Evolutionary conservation across 352 stramenopile genomes (phyloP).

Genomic region (Heterotrichella gracilis): DNA sequence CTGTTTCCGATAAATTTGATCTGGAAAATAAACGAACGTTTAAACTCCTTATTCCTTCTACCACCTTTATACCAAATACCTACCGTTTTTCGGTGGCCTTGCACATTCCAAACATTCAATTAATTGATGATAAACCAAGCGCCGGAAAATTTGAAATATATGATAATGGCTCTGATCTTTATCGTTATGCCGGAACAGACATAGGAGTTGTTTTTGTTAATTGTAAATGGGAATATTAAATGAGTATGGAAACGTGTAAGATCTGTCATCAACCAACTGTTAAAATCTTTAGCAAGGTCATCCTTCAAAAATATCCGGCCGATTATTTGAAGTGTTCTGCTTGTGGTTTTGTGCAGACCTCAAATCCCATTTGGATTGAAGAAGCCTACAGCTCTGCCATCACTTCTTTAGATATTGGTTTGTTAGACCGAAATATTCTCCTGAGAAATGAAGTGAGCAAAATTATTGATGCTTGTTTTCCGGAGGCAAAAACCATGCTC

Average conservation of each 20-base stretch:
- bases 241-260: neutral
- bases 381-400: neutral
- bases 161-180: too few species aligned
- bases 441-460: neutral
- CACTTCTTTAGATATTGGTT: neutral
- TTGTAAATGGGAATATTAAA: too few species aligned
- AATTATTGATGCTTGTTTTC: neutral
- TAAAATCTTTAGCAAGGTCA: conserved; percentile 10
- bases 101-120: too few species aligned
- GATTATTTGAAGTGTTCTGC: neutral
- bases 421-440: neutral
- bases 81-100: too few species aligned
- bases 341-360: neutral
- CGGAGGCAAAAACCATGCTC: neutral
- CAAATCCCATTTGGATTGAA: neutral
- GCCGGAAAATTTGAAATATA: too few species aligned
- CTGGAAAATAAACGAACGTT: too few species aligned
- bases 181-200: too few species aligned
- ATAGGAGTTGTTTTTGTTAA: too few species aligned
- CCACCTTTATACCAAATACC: too few species aligned
- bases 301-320: neutral
- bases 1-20: too few species aligned
- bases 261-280: neutral
- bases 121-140: too few species aligned
- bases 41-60: too few species aligned